Evolutionary conservation across 2,329 filamentous ascomycete genomes (phyloP), one percentile per base, ranked within the genome.

Genomic region (Exserohilum rostratum): DNA sequence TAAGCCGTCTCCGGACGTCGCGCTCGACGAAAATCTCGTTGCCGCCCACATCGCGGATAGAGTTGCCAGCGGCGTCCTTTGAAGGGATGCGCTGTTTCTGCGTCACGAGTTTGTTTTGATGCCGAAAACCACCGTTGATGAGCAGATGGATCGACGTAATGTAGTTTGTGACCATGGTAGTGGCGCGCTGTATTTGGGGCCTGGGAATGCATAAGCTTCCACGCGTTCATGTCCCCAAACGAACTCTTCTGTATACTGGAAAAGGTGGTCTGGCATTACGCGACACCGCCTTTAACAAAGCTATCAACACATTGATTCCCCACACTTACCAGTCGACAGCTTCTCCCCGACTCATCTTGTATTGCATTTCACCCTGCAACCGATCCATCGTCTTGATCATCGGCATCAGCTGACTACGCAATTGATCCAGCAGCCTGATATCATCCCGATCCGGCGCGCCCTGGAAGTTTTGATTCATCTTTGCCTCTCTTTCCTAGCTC

Each of bases 381-480:
- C 62, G 62, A 30, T 67, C 63, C 55, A 69, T 61, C 15, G 55
- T 54, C 38, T 60, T 58, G 37, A 69, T 62, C 61, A 69, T 66
- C 25, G 67, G 65, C 51, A 67, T 50, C 17, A 69, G 30, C 44
- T 63, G 60, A 43, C 62, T 64, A 6, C 67, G 67, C 50, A 69
- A 47, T 33, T 57, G 53, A 30, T 69, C 67, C 9, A 69, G 45
- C 35, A 60, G 37, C 45, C 61, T 50, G 10, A 64, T 54, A 40
- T 69, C 67, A 33, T 69, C 65, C n/a, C 57, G 55, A 46, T 58
- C 57, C 6, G 63, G 63, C 44, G 60, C 55, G 34, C 66, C 66
- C 22, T 60, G 49, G 46, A 68, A 68, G 55, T 67, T 67, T 37
- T 61, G 58, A 50, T 68, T 67, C 66, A 68, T 68, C 1, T 52